Evolutionary conservation across 1,139 yeast genomes (phyloP).

Genomic region (Candida dubliniensis): DNA sequence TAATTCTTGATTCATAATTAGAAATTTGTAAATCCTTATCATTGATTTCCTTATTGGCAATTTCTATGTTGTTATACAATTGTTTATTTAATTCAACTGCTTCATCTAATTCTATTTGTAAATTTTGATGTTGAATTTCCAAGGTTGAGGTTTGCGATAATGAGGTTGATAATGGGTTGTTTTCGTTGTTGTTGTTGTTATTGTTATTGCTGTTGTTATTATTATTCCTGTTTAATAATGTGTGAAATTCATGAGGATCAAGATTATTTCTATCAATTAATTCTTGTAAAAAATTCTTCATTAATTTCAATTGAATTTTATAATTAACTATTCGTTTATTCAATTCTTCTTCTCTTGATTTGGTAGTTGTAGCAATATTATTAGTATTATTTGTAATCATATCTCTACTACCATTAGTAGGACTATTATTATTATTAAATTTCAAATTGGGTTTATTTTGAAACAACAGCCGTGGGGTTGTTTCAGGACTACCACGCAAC

Average conservation of each 20-base stretch:
- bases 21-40: constrained; percentile 25
- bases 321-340: constrained; percentile 44
- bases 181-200: not conserved
- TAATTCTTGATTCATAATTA: constrained; percentile 17
- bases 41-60: constrained; percentile 31
- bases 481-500: constrained; percentile 11
- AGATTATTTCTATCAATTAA: constrained; percentile 29
- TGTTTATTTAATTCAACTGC: constrained; percentile 39
- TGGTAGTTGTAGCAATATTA: constrained; percentile 9
- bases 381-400: constrained; percentile 7
- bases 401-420: constrained; percentile 8
- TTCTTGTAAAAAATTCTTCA: constrained; percentile 42
- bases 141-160: not conserved
- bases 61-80: constrained; percentile 36
- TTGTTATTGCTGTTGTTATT: not conserved
- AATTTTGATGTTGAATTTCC: constrained; percentile 19
- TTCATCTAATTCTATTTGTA: constrained; percentile 36
- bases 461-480: constrained; percentile 12
- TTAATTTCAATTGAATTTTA: constrained; percentile 43
- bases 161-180: constrained; percentile 17
- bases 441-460: constrained; percentile 12
- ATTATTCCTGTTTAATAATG: not conserved
- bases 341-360: constrained; percentile 30
- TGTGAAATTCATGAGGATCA: constrained; percentile 5
- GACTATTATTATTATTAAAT: not conserved